Base-by-base conservation (phyloP, 257 asterid genomes). In the Anisodus acutangulus region DNA sequence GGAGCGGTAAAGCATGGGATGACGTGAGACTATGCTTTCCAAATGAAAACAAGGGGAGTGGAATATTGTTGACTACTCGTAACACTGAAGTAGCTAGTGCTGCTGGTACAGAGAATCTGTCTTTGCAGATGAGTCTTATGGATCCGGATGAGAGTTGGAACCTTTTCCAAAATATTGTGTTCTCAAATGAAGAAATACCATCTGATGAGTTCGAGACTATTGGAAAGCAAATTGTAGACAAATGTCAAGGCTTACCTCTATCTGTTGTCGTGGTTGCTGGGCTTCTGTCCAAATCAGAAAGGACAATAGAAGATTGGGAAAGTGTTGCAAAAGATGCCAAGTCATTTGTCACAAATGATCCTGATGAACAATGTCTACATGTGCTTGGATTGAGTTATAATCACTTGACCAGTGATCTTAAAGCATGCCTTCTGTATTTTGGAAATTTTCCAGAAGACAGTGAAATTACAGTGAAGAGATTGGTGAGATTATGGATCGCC, bases 231-330 rank as follows among this genome's bases (percentile, higher is more conserved):
- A 69, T 86, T 9, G 82, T 80, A 8, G 53, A 12, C 4, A 45
- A 82, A 4, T 86, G 88, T 59, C 53, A 53, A 9, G 85, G 88
- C 4, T 5, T 81, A 70, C 70, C 87, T 9, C 82, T 85, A 31
- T 16, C 67, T 0, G 19, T 85, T 57, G 69, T 62, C 15, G 55
- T 66, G 6, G 37, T 72, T 8, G 79, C 83, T 47, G 79, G 80
- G 0, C 31, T 69, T 81, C 43, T 85, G 9, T 64, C 69, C 68
- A 76, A 60, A 16, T 39, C 13, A 5, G 53, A 59, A 12, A 74
- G 19, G 5, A 64, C 80, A 19, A 16, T 9, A 17, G 54, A 78
- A n/a, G 63, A 62, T 4, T 86, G 86, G 88, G 47, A 54, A 22
- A 26, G 8, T 22, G 22, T 83, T 19, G 81, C 82, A 4, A 9